Percentiles rank a stretch among this genome's conserved stretches.
Evolutionary conservation across 2,329 filamentous ascomycete genomes (phyloP).

Genomic region (Paecilomyces sp.): DNA sequence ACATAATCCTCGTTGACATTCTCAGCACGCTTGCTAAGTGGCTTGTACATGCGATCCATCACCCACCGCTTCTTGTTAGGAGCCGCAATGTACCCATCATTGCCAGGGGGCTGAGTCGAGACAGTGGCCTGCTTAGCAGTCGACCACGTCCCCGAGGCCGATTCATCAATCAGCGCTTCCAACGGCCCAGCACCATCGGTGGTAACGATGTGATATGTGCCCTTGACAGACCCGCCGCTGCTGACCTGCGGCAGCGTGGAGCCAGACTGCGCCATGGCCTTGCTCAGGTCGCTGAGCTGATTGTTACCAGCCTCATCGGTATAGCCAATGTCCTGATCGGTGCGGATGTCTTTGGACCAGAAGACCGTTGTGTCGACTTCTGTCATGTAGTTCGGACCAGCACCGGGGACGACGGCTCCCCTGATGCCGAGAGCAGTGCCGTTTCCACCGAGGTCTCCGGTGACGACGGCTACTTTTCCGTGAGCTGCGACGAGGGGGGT

Average conservation of each 20-base stretch:
- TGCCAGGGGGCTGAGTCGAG: conserved; percentile 1
- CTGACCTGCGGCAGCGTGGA: conserved; percentile 4
- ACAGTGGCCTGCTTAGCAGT: conserved; percentile 1
- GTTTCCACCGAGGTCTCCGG: conserved; percentile 4
- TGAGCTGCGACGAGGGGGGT: conserved; percentile 2
- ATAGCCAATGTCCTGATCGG: conserved; percentile 1
- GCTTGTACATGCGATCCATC: not conserved
- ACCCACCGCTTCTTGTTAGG: conserved; percentile 1
- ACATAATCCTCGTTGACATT: conserved; percentile 4
- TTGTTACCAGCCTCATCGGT: conserved; percentile 3
- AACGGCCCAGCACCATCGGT: conserved; percentile 4
- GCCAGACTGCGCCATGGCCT: conserved; percentile 1
- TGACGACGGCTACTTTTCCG: conserved; percentile 5
- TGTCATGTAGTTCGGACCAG: conserved; percentile 2
- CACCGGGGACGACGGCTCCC: conserved; percentile 3
- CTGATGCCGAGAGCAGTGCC: conserved; percentile 5
- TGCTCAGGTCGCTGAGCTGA: conserved; percentile 1
- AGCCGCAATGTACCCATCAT: not conserved
- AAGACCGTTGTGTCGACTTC: conserved; percentile 6
- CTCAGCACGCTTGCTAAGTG: conserved; percentile 1
- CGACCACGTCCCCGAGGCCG: conserved; percentile 3
- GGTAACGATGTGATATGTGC: conserved; percentile 5
- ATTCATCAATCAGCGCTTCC: conserved; percentile 3
- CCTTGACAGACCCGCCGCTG: conserved; percentile 3
- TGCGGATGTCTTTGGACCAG: conserved; percentile 3